Base-by-base conservation (phyloP, 176 grass and related monocot species). In the Oryza glaberrima region DNA sequence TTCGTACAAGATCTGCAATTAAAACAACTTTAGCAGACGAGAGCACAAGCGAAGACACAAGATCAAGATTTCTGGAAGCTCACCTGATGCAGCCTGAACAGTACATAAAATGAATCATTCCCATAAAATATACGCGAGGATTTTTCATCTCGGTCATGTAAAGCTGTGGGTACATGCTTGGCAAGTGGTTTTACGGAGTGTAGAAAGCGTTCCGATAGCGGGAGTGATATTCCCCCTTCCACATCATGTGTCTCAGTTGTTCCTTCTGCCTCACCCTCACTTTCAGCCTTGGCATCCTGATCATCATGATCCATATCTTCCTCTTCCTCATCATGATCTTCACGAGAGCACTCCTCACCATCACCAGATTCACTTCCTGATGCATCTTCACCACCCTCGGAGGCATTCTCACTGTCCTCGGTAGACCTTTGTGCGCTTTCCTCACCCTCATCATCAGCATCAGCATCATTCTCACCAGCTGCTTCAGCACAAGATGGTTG, bases 21-120 rank as follows among this genome's bases (percentile, higher is more conserved):
- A 65, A 75, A 19, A 25, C 43, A 65, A 76, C 22, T 70, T 90
- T 70, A 87, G 89, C 75, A 78, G 75, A 66, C 69, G 11, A 70
- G 34, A 51, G 40, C 26, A 11, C 2, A 36, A 35, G 22, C n/a
- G 54, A 38, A 70, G 22, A 76, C 15, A 70, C 11, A 28, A 74
- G 52, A 72, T 2, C 22, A 76, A 76, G 16, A 61, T 63, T 73
- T 72, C 8, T 36, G 41, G 72, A 86, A 75, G 66, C 78, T 81
- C 52, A 99, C 96, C 96, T 96, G 96, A 58, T 99, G 93, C 66
- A 99, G 91, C 79, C 96, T 92, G 76, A 99, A 92, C 71, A 99
- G 64, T 44, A 94, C 88, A 83, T 95, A 99, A 83, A 94, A 99
- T 1, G 96, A 99, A 90, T 99, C 96, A 73, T 99, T 96, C 69